Percentiles rank a stretch among this genome's conserved stretches.
phyloP scores from a whole-genome alignment of 371 early-diverging fungal species.

The Mucor saturninus region DNA sequence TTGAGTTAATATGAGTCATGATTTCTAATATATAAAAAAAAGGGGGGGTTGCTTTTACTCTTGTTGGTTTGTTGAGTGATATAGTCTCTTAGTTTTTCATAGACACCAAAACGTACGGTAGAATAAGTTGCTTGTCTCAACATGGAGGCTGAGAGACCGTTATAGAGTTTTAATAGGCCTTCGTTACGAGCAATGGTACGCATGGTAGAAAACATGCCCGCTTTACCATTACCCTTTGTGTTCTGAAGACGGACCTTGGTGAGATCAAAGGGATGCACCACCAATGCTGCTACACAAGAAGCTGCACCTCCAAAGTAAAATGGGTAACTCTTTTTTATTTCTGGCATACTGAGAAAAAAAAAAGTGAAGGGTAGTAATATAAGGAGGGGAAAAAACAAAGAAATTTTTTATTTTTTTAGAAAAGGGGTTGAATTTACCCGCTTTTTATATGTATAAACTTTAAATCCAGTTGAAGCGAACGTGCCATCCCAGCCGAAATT shows the following conservation, averaged over 20 bases:
- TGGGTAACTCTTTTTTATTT: constrained; percentile 32
- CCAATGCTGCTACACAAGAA: constrained; percentile 63
- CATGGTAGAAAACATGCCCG: constrained; percentile 59
- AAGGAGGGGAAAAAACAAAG: neutral
- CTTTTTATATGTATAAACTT: too few species aligned
- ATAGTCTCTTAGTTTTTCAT: constrained; percentile 67
- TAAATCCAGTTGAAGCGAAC: too few species aligned
- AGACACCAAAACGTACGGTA: constrained; percentile 79
- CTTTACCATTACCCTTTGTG: constrained; percentile 51
- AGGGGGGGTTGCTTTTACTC: constrained; percentile 49
- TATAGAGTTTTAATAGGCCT: constrained; percentile 64
- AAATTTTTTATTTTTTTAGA: constrained; percentile 1
- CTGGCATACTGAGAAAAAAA: neutral
- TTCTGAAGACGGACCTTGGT: constrained; percentile 89
- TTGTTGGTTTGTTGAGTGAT: constrained; percentile 48
- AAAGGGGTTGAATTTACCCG: too few species aligned
- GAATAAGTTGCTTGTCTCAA: constrained; percentile 82
- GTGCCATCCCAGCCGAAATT: too few species aligned
- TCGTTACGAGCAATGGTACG: constrained; percentile 57
- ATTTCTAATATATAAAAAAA: neutral
- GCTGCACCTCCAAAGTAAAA: constrained; percentile 69
- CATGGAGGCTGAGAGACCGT: constrained; percentile 75
- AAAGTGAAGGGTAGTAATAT: neutral
- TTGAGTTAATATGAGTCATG: constrained; percentile 28
- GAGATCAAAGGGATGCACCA: constrained; percentile 86